phyloP scores from a whole-genome alignment of 176 grass and related monocot species.

The Oryza punctata region DNA sequence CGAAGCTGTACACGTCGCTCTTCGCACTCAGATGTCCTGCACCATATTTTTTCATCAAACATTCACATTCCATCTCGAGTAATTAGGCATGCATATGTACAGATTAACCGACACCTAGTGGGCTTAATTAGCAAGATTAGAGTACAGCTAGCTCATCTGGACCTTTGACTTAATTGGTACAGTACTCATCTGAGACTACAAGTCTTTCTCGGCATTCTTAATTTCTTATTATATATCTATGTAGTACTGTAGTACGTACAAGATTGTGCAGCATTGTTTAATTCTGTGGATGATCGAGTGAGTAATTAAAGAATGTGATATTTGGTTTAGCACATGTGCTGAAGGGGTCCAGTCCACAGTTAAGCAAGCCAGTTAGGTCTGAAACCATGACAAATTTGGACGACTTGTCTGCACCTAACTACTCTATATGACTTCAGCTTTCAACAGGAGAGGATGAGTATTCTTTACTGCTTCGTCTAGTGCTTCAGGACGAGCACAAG shows the following conservation, averaged over 20 bases:
- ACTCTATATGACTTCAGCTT: background rate
- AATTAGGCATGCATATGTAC: too few species aligned
- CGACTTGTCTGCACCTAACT: slow-evolving; percentile 38
- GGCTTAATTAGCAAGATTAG: background rate
- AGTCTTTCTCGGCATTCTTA: background rate
- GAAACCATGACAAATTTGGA: slow-evolving; percentile 34
- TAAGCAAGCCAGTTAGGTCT: slow-evolving; percentile 24
- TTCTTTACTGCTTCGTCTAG: slow-evolving; percentile 27
- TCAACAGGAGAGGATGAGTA: background rate
- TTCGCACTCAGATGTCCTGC: slow-evolving; percentile 70
- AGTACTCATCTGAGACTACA: background rate
- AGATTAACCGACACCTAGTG: background rate
- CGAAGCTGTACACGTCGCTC: slow-evolving; percentile 79
- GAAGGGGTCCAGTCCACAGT: slow-evolving; percentile 7
- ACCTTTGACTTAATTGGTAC: background rate
- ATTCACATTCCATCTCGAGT: background rate
- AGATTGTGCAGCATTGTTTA: background rate
- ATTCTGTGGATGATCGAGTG: background rate
- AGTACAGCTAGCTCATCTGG: slow-evolving; percentile 6
- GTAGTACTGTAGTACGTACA: background rate
- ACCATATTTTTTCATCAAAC: background rate
- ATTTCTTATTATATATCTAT: background rate
- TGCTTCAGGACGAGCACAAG: slow-evolving; percentile 17
- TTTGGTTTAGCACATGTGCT: slow-evolving; percentile 25
- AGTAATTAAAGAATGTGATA: background rate